Evolutionary conservation across 345 rosid genomes (phyloP).

Genomic region (Moricandia arvensis): DNA sequence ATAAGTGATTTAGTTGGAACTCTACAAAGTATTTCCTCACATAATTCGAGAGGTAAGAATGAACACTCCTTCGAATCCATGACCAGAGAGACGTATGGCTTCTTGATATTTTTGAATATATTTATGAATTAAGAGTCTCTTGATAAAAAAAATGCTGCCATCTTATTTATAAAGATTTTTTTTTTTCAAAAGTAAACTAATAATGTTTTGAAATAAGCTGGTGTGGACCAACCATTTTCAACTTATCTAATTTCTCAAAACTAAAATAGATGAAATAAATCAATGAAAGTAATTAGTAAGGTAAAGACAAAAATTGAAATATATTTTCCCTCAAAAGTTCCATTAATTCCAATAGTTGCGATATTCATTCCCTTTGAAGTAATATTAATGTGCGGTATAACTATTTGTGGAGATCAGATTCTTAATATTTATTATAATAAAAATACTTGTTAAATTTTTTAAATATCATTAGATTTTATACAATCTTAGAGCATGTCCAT

Average conservation of each 20-base stretch:
- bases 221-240: background rate
- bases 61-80: slow-evolving; percentile 20
- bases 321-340: background rate
- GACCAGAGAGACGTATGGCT: background rate
- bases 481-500: too few relatives aligned
- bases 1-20: slow-evolving; percentile 24
- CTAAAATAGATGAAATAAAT: background rate
- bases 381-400: background rate
- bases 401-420: background rate
- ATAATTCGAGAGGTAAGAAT: slow-evolving; percentile 12
- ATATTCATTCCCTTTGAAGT: background rate
- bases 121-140: background rate
- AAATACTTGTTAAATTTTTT: background rate
- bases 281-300: background rate
- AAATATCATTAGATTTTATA: background rate
- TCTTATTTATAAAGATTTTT: background rate
- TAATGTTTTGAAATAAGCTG: background rate
- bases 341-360: background rate
- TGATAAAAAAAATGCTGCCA: background rate
- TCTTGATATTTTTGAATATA: background rate
- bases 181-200: background rate
- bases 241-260: background rate
- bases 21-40: slow-evolving; percentile 18
- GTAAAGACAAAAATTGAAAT: background rate
- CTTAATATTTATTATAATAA: background rate